Percentiles rank a stretch among this genome's conserved stretches.
phyloP scores from a whole-genome alignment of 257 asterid genomes.

The Nicotiana undulata region DNA sequence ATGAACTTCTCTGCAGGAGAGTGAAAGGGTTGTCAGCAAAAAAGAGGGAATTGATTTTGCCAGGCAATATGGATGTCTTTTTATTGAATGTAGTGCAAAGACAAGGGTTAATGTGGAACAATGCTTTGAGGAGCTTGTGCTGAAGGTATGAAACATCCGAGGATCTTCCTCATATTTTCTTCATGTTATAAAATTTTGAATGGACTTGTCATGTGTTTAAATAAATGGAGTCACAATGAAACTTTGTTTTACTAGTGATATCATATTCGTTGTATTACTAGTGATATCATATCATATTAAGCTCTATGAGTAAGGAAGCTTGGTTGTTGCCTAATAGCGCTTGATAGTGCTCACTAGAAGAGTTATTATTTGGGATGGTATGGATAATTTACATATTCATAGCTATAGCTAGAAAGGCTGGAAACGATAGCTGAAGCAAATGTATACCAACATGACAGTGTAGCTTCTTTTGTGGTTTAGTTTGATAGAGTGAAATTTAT shows the following conservation, averaged over 20 bases:
- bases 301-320: neutral
- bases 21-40: slow-evolving; percentile 84
- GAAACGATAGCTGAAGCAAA: neutral
- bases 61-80: slow-evolving; percentile 81
- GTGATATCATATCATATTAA: neutral
- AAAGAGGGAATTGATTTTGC: slow-evolving; percentile 85
- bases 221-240: neutral
- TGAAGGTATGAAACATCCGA: slow-evolving; percentile 44
- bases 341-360: neutral
- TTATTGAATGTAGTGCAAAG: slow-evolving; percentile 95
- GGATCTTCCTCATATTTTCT: neutral
- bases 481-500: neutral
- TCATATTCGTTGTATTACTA: neutral
- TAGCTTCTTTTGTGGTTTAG: neutral
- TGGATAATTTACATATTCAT: neutral
- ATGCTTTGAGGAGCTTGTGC: slow-evolving; percentile 89
- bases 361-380: neutral
- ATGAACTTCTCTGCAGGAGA: slow-evolving; percentile 39
- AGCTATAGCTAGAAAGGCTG: neutral
- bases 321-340: neutral
- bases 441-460: neutral
- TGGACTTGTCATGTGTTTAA: neutral
- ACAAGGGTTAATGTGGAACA: slow-evolving; percentile 90
- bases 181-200: neutral
- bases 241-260: neutral